Conservation (phyloP, 495 filamentous ascomycete genomes). For the Lophium mytilinum region DNA sequence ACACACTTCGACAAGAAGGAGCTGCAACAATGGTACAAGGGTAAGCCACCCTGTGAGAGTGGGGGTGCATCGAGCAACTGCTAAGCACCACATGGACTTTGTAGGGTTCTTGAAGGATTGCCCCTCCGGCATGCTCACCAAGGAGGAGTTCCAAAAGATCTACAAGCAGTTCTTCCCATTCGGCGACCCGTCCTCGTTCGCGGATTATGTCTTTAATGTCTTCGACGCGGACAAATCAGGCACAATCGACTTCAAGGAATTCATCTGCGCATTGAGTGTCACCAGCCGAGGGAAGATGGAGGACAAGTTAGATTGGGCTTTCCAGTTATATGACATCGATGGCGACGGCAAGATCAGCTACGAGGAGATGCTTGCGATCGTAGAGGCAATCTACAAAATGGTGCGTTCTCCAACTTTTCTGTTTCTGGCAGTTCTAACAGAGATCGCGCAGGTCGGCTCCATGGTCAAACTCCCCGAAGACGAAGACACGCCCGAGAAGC, state of each 20-base stretch:
- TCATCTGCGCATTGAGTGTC: constrained; percentile 96
- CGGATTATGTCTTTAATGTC: constrained; percentile 98
- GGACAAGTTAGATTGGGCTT: constrained; percentile 98
- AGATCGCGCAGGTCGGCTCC: constrained; percentile 66
- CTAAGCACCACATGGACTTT: neutral
- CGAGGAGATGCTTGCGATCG: constrained; percentile 96
- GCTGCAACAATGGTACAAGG: constrained; percentile 99
- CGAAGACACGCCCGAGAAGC: constrained; percentile 97
- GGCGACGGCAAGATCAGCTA: constrained; percentile 98
- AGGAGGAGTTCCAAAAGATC: constrained; percentile 98
- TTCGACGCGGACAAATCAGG: constrained; percentile 97
- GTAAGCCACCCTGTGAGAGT: constrained; percentile 38
- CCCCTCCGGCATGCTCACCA: constrained; percentile 90
- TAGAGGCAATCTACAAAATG: constrained; percentile 99
- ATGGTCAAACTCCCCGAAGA: constrained; percentile 99
- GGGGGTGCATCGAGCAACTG: neutral
- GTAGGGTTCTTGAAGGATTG: constrained; percentile 97
- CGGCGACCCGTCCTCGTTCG: constrained; percentile 91
- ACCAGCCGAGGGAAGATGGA: constrained; percentile 97
- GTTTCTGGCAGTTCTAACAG: neutral
- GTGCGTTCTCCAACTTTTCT: constrained; percentile 40
- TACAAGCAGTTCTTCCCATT: constrained; percentile 99
- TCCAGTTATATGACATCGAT: constrained; percentile 98
- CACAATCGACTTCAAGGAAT: constrained; percentile 98
- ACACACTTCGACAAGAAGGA: constrained; percentile 99